Evolutionary conservation across 1,284 basidiomycete genomes (phyloP).

Genomic region (Calocybe gambosa): DNA sequence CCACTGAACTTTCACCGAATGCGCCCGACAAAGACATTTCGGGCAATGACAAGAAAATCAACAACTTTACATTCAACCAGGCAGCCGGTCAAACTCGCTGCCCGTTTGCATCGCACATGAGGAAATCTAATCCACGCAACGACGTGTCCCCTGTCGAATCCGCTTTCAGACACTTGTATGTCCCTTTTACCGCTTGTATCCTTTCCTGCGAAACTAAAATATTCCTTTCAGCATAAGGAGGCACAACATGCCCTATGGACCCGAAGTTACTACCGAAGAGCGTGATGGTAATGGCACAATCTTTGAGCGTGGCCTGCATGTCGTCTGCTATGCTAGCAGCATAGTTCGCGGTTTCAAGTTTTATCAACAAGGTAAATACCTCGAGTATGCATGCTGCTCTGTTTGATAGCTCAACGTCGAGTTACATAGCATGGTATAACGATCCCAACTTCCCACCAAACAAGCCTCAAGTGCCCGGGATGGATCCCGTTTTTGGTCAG

Average conservation of each 20-base stretch:
- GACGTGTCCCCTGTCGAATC: conserved; percentile 11
- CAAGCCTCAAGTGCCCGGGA: conserved; percentile 14
- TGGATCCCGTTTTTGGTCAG: conserved; percentile 20
- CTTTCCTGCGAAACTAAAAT: neutral
- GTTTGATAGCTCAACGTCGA: neutral
- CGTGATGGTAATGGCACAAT: conserved; percentile 5
- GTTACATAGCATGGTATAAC: conserved; percentile 10
- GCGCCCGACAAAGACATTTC: conserved; percentile 9
- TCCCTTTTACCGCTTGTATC: neutral
- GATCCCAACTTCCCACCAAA: conserved; percentile 10
- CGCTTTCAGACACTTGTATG: conserved; percentile 10
- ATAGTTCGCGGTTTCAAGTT: conserved; percentile 17
- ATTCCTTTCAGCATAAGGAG: conserved; percentile 10
- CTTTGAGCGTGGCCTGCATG: conserved; percentile 12
- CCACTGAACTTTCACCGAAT: conserved; percentile 16
- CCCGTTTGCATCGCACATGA: conserved; percentile 19
- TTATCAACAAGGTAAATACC: conserved; percentile 10
- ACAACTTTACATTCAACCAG: conserved; percentile 18
- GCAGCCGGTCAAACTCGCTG: conserved; percentile 12
- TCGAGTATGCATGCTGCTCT: neutral
- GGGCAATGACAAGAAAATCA: conserved; percentile 11
- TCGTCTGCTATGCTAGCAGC: conserved; percentile 17
- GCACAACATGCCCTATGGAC: conserved; percentile 15
- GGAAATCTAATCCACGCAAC: conserved; percentile 19
- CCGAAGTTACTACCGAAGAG: conserved; percentile 11